phyloP scores from a whole-genome alignment of 2,329 filamentous ascomycete species.

The Aspergillus caelatus region DNA sequence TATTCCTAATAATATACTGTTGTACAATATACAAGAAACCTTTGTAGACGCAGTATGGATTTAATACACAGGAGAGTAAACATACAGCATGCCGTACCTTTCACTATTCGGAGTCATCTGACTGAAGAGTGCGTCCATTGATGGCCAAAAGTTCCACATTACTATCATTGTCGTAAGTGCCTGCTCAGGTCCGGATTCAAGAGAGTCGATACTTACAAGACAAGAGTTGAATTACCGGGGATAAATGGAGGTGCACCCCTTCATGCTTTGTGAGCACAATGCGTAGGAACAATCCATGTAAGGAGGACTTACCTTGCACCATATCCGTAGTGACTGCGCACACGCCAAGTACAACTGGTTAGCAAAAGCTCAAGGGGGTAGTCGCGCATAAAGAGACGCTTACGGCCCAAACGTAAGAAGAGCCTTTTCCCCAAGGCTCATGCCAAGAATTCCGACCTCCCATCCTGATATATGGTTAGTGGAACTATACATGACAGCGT shows the following conservation, averaged over 20 bases:
- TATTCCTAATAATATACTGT: not conserved
- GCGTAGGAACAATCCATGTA: not conserved
- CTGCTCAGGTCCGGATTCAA: not conserved
- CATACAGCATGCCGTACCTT: not conserved
- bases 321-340: constrained; percentile 20
- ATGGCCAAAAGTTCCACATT: constrained; percentile 14
- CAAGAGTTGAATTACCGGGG: constrained; percentile 22
- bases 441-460: constrained; percentile 21
- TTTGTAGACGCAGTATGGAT: not conserved
- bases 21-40: not conserved
- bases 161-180: not conserved
- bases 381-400: not conserved
- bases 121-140: constrained; percentile 9
- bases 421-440: constrained; percentile 24
- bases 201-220: constrained; percentile 16
- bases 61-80: not conserved
- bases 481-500: not conserved
- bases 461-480: constrained; percentile 14
- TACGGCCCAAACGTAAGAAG: constrained; percentile 24
- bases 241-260: constrained; percentile 24
- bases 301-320: constrained; percentile 13
- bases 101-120: constrained; percentile 9
- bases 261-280: not conserved
- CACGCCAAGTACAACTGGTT: not conserved
- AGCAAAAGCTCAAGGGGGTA: too few relatives aligned